Conservation (phyloP, 768 basidiomycete species). For the Fomitopsis serialis region DNA sequence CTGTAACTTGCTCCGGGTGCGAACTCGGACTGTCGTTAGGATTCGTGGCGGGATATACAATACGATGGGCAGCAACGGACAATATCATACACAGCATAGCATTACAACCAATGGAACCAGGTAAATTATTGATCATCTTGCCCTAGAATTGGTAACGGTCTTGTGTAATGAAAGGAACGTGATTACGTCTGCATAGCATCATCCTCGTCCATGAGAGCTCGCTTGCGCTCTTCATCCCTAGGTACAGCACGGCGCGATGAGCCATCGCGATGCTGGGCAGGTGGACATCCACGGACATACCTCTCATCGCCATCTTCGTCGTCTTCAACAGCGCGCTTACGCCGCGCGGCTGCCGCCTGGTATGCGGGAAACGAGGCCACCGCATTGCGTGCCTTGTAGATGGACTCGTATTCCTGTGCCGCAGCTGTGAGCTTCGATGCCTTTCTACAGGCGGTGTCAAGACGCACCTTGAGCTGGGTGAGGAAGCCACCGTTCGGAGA, state of each 20-base stretch:
- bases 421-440: neutral
- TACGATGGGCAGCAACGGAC: constrained; percentile 8
- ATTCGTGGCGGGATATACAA: constrained; percentile 2
- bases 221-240: constrained; percentile 41
- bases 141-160: neutral
- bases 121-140: constrained; percentile 6
- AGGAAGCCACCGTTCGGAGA: constrained; percentile 90
- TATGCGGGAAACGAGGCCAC: constrained; percentile 55
- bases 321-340: constrained; percentile 69
- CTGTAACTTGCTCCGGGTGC: constrained; percentile 35
- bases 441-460: no score
- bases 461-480: constrained; percentile 80
- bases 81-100: constrained; percentile 5
- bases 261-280: neutral
- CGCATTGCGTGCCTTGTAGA: constrained; percentile 75
- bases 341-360: constrained; percentile 41
- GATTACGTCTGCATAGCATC: constrained; percentile 25
- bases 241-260: neutral
- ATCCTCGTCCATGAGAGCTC: constrained; percentile 30
- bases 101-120: constrained; percentile 4
- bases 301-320: constrained; percentile 50
- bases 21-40: neutral
- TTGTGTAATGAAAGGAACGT: neutral
- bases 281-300: constrained; percentile 16
- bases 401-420: constrained; percentile 84